Base-by-base conservation (phyloP, 164 flowering plant genomes). In the Stephania japonica region DNA sequence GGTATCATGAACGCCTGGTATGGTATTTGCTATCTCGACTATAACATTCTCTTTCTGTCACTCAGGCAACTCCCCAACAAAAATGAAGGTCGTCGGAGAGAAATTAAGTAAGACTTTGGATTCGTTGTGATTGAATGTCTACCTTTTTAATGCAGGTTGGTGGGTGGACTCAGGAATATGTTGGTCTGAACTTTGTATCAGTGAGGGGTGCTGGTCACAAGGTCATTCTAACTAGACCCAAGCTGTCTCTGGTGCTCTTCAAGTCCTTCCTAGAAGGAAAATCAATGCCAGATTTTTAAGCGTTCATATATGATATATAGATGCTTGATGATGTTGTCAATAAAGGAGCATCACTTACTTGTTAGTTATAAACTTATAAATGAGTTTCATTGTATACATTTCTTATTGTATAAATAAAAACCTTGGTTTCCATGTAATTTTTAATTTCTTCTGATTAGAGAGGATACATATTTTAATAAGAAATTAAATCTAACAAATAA, bases 161-260 rank as follows among this genome's bases (percentile, higher is more conserved):
- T 73, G 98, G 98, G 78, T 94, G 97, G 97, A 87, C 88, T 14
- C 86, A 94, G 78, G 90, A 84, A 76, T 91, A 90, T 59, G 80
- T 77, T 2, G 96, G 98, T 65, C 90, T 94, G 23, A 89, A 86
- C 19, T 87, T 91, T 69, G 96, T 90, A 11, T 71, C 88, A 9
- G 91, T 92, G 70, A 89, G 97, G 97, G 98, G 98, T 79, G 98
- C 98, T 50, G 98, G 98, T 12, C 98, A 94, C 82, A 91, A 92
- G 82, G 94, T 94, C 26, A 88, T 94, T 69, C 81, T 90, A 70
- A 56, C 21, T 6, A 53, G 14, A 56, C 73, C 73, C 25, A 19
- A 70, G 64, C 65, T 70, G 8, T 42, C 65, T 26, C 63, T 53
- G 32, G 42, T 70, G 23, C 73, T 70, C 42, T 7, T 70, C 73